Base-by-base conservation (phyloP, 352 stramenopile genomes). In the Globisporangium acanthophoron region DNA sequence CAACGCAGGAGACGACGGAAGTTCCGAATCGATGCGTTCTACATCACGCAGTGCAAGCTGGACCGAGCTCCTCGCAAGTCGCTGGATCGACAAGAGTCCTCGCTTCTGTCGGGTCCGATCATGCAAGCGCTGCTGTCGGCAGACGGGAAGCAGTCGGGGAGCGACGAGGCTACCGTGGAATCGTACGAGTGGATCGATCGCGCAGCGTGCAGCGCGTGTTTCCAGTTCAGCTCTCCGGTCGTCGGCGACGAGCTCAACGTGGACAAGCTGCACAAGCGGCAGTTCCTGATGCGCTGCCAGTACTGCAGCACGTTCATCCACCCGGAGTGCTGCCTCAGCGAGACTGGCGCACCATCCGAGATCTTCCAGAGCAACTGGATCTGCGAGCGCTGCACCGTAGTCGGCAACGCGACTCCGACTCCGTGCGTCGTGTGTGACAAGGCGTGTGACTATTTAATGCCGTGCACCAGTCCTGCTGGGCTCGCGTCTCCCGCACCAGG, bases 261-360 rank as follows among this genome's bases (percentile, higher is more conserved):
- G n/a, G 73, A 74, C 31, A 65, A 77, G 66, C 70, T 92, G 18
- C 78, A 74, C 66, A 79, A 79, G 55, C 78, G 83, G 15, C 85
- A 95, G 57, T 80, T 92, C 58, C 80, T 94, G 71, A 79, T 95
- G 65, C 86, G 86, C 12, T 95, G 86, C 48, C 85, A 90, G 54
- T 88, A 90, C 52, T 95, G 86, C 71, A 90, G 87, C 59, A 81
- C 84, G 8, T 82, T 87, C 57, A 78, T 91, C 33, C 86, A 95
- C 46, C 78, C 86, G 0, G 74, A 85, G n/a, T 94, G 86, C 59
- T 90, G 77, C 16, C 71, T 88, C 52, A 88, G 70, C n/a, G 78
- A 91, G 47, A 79, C 89, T 51, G 77, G 79, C 2, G 71, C 71
- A 7, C 79, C 74, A 3, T 59, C 71, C 0, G 65, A 77, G 27